Percentiles rank a stretch among this genome's conserved stretches.
phyloP scores from a whole-genome alignment of 1,139 yeast genomes.

The Taiozyma sp. region DNA sequence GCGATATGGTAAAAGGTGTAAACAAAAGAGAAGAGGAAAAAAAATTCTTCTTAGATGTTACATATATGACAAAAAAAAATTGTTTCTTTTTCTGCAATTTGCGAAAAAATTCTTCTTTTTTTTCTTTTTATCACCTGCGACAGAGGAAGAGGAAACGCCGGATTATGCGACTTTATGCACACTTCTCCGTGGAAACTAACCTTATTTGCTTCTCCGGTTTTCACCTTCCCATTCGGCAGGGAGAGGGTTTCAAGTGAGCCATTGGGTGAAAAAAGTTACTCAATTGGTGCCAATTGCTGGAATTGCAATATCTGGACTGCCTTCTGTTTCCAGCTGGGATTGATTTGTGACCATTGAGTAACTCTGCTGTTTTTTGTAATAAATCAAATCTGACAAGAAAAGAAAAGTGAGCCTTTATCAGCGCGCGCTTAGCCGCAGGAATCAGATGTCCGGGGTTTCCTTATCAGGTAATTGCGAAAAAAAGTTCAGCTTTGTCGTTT shows the following conservation, averaged over 20 bases:
- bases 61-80: not conserved
- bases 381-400: not conserved
- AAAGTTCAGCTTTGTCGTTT: not conserved
- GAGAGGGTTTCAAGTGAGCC: not conserved
- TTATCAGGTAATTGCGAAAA: not conserved
- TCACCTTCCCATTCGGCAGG: not conserved
- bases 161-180: not conserved
- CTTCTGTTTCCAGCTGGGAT: not conserved
- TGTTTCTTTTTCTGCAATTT: not conserved
- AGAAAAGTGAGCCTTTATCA: not conserved
- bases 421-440: not conserved
- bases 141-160: not conserved
- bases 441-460: not conserved
- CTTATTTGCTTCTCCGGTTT: not conserved
- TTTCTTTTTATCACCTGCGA: not conserved
- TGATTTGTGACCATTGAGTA: not conserved
- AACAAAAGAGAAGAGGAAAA: not conserved
- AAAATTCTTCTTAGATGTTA: not conserved
- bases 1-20: not conserved
- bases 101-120: not conserved
- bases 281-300: not conserved
- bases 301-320: not conserved
- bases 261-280: not conserved
- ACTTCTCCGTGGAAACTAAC: not conserved
- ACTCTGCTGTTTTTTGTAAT: not conserved